These are phyloP conservation scores for Geotrichum bryndzae DNA, from an alignment of 1,139 yeast species.

Conservation along the genomic window DNA sequence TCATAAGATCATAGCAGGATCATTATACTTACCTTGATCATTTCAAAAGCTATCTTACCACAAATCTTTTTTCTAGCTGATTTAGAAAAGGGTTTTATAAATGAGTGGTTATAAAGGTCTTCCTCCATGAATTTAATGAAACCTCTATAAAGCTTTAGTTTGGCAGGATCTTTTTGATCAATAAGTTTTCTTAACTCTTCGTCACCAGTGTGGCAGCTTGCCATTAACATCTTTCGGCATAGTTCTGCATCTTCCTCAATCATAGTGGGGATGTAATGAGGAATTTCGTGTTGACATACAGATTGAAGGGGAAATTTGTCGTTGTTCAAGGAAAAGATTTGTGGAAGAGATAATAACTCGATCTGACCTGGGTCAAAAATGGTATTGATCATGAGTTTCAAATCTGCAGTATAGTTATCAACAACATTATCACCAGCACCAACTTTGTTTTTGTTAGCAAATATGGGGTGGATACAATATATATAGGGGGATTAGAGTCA, in stretches of 20 bases:
- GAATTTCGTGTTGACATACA: constrained; percentile 5
- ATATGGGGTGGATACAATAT: background rate
- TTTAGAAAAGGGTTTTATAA: background rate
- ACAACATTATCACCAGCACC: constrained; percentile 18
- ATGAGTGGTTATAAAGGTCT: constrained; percentile 15
- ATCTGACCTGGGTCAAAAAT: constrained; percentile 9
- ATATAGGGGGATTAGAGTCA: background rate
- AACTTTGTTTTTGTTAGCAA: background rate
- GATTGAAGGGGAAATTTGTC: constrained; percentile 7
- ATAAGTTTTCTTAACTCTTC: constrained; percentile 10
- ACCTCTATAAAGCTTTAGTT: constrained; percentile 17
- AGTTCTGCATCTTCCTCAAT: constrained; percentile 13
- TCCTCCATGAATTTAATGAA: constrained; percentile 16
- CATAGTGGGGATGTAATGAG: constrained; percentile 13
- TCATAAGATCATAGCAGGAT: background rate
- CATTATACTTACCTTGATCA: constrained; percentile 14
- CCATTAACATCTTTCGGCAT: constrained; percentile 16
- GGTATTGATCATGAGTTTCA: constrained; percentile 6
- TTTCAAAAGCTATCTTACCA: constrained; percentile 18
- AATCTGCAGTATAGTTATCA: constrained; percentile 13
- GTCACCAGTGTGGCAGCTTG: constrained; percentile 15
- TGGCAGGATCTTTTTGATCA: constrained; percentile 16
- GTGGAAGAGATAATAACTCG: constrained; percentile 17
- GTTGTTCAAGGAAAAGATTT: constrained; percentile 12
- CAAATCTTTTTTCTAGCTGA: constrained; percentile 12